A percentile compares a stretch with the other conserved stretches of the same genome.
These are phyloP conservation scores for Drosera spatulata DNA, from an alignment of 179 eudicot species.

Conservation along the genomic window DNA sequence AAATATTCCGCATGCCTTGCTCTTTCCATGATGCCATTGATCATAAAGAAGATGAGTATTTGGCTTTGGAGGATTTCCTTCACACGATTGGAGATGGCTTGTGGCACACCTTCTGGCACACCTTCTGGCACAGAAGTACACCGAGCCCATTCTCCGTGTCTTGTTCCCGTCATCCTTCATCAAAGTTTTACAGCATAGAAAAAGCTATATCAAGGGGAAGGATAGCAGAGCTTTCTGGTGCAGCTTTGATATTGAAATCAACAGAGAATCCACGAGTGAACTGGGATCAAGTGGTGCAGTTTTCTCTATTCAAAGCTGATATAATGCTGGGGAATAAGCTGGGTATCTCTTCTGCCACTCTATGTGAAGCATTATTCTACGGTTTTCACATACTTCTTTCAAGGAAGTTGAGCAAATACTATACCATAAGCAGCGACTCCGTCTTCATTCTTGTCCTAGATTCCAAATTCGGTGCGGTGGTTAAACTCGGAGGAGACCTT, in stretches of 20 bases:
- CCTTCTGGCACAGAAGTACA: constrained; percentile 63
- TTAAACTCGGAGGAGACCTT: constrained; percentile 59
- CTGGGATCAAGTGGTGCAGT: constrained; percentile 69
- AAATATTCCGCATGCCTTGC: constrained; percentile 76
- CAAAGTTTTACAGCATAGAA: constrained; percentile 68
- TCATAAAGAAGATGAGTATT: constrained; percentile 57
- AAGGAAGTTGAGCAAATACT: constrained; percentile 44
- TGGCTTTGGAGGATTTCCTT: constrained; percentile 68
- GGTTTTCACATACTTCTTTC: constrained; percentile 63
- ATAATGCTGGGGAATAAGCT: constrained; percentile 28
- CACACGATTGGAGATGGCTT: constrained; percentile 55
- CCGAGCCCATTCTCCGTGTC: constrained; percentile 56
- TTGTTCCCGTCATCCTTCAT: constrained; percentile 60
- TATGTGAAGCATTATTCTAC: constrained; percentile 76
- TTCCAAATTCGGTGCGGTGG: constrained; percentile 70
- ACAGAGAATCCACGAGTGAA: constrained; percentile 27
- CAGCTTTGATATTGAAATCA: constrained; percentile 45
- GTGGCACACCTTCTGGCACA: constrained; percentile 74
- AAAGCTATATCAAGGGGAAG: constrained; percentile 67
- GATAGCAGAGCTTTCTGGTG: constrained; percentile 55
- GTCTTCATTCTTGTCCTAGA: constrained; percentile 57
- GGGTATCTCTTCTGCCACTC: constrained; percentile 37
- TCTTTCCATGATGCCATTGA: constrained; percentile 36
- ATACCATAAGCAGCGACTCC: constrained; percentile 22
- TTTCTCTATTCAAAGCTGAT: constrained; percentile 32